A percentile compares a stretch with the other conserved stretches of the same genome.
Evolutionary conservation across 768 basidiomycete genomes (phyloP).

Genomic region (Termitomyces sp.): DNA sequence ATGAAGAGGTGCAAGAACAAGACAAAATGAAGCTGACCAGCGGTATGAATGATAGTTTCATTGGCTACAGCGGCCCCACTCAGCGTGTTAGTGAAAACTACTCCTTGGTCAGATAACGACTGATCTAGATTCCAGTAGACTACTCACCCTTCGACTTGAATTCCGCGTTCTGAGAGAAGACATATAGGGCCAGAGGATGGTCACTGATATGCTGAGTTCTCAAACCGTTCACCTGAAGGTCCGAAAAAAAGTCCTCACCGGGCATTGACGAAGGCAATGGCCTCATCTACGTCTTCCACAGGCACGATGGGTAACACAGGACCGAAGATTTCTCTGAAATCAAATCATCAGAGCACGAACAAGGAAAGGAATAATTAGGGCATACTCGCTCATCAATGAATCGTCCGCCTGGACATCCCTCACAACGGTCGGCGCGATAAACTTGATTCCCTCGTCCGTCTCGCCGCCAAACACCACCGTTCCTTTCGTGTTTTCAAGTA

Average conservation of each 20-base stretch:
- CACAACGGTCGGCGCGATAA: slow-evolving; percentile 74
- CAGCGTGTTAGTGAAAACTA: slow-evolving; percentile 68
- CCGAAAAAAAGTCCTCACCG: slow-evolving; percentile 36
- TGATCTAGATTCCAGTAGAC: background rate
- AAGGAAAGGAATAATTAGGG: slow-evolving; percentile 7
- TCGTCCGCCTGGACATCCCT: slow-evolving; percentile 61
- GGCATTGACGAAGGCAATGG: slow-evolving; percentile 64
- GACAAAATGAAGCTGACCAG: slow-evolving; percentile 36
- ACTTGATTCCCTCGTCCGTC: slow-evolving; percentile 53
- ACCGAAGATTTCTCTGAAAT: slow-evolving; percentile 76
- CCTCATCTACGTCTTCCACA: slow-evolving; percentile 68
- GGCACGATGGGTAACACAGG: slow-evolving; percentile 76
- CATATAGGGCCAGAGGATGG: slow-evolving; percentile 74
- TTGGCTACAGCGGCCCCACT: slow-evolving; percentile 73
- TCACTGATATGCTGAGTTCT: slow-evolving; percentile 40
- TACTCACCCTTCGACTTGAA: slow-evolving; percentile 61
- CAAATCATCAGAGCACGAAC: background rate
- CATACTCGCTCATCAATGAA: slow-evolving; percentile 75
- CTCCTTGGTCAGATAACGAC: background rate
- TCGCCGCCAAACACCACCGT: slow-evolving; percentile 64
- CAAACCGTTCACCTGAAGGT: background rate
- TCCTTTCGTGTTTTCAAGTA: slow-evolving; percentile 70
- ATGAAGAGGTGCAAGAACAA: background rate
- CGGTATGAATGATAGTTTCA: slow-evolving; percentile 63
- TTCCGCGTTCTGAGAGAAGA: slow-evolving; percentile 61